Percentiles rank a stretch among this genome's conserved stretches.
Conservation (phyloP, 2,329 filamentous ascomycete genomes). For the Scedosporium apiospermum region DNA sequence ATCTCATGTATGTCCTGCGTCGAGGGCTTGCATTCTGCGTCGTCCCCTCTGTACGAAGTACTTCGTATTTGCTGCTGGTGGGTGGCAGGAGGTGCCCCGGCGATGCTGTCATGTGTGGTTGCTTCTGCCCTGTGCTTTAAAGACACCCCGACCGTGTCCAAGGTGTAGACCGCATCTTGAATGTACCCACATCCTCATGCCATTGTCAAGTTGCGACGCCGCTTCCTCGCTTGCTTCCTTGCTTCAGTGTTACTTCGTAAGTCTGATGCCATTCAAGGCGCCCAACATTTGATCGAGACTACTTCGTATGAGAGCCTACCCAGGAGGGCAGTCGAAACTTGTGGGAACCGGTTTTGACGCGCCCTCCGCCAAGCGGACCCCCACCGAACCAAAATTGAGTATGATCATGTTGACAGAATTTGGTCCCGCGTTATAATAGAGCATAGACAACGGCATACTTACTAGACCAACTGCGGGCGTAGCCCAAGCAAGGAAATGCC, state of each 20-base stretch:
- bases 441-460: too few species aligned
- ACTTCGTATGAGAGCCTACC: too few species aligned
- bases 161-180: not conserved
- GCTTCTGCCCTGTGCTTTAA: not conserved
- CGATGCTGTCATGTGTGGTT: not conserved
- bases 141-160: not conserved
- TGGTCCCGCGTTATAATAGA: too few species aligned
- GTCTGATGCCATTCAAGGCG: too few species aligned
- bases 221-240: too few species aligned
- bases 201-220: too few species aligned
- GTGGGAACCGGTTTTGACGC: not conserved
- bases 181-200: too few species aligned
- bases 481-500: too few species aligned
- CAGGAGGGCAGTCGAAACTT: too few species aligned
- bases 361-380: not conserved
- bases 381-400: not conserved
- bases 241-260: too few species aligned
- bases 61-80: not conserved
- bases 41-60: not conserved
- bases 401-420: not conserved
- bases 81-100: not conserved
- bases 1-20: conserved; percentile 2
- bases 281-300: too few species aligned
- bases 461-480: too few species aligned
- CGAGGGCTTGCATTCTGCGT: not conserved